Evolutionary conservation across 2,329 filamentous ascomycete species (phyloP), one percentile per base, ranked within the genome.

Genomic region (Epichloe amarillans): DNA sequence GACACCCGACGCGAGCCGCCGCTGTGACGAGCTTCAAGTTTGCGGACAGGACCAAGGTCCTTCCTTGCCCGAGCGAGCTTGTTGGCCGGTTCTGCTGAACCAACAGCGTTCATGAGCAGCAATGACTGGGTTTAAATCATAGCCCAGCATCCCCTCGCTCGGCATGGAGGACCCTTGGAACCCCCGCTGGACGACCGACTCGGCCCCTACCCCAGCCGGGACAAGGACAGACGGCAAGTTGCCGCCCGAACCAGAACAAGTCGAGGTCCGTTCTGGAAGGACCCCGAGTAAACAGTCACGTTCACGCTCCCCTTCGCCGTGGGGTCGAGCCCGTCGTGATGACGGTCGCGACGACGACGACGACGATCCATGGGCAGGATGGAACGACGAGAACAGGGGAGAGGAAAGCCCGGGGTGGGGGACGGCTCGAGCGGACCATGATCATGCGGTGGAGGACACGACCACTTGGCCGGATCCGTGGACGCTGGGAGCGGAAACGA

Each of bases 91-190:
- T n/a, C n/a, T 7, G 23, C 10, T 11, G 30, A n/a, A 14, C 12
- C 36, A 14, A 38, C 5, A 0, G 14, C 12, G 12, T 7, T n/a
- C 36, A n/a, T 8, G 36, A 38, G 4, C 30, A 30, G 30, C 30
- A 30, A 30, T 30, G 30, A 30, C 1, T 11, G 30, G 30, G 30
- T 4, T 11, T 10, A 11, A 11, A 4, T 30, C 26, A 45, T 36
- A 17, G n/a, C 23, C 35, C 45, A 12, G 1, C 26, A 23, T 2
- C 2, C 36, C 19, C 30, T 14, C 43, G 12, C 15, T 56, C 63
- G 67, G 61, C 56, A 81, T 81, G 77, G 77, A 81, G 63, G 76
- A 81, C 76, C 77, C 77, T 59, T 81, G 77, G 77, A 74, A 73
- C 65, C 76, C 58, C 77, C 77, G 23, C 65, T 80, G 77, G 77